These are phyloP conservation scores for Botrytis squamosa DNA, from an alignment of 2,329 filamentous ascomycete species.

Conservation along the genomic window DNA sequence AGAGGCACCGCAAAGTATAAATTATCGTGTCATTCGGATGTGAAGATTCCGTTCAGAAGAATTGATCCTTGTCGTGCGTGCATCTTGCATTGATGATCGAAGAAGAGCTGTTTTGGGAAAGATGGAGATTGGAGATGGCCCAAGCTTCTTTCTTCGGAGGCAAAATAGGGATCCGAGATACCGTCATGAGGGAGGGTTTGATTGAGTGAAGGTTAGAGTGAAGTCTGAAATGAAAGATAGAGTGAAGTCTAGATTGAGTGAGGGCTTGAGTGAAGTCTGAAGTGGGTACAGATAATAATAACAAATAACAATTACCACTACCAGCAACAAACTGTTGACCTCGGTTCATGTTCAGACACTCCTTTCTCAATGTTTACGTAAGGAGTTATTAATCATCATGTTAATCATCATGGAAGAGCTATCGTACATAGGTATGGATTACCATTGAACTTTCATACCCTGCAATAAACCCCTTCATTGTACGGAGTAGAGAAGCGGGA, in stretches of 20 bases:
- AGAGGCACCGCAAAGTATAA: neutral
- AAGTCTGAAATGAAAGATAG: neutral
- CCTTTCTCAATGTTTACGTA: too few relatives aligned
- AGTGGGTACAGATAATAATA: neutral
- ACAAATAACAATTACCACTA: neutral
- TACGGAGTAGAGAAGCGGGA: neutral
- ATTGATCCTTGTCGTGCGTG: slow-evolving; percentile 9
- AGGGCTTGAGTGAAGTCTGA: neutral
- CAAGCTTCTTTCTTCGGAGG: neutral
- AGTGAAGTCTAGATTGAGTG: neutral
- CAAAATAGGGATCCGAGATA: neutral
- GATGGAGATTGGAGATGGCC: neutral
- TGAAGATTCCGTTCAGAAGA: neutral
- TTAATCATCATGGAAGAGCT: neutral
- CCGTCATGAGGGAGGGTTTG: neutral
- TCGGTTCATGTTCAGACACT: too few relatives aligned
- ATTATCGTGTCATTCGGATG: slow-evolving; percentile 3
- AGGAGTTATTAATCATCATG: neutral
- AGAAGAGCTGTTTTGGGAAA: neutral
- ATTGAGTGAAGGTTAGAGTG: neutral
- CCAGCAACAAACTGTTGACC: neutral
- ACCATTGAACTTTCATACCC: neutral
- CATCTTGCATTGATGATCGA: slow-evolving; percentile 1
- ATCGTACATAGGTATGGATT: too few relatives aligned
- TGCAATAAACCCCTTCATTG: neutral